phyloP scores from a whole-genome alignment of 2,329 filamentous ascomycete species.

The Onygena corvina region DNA sequence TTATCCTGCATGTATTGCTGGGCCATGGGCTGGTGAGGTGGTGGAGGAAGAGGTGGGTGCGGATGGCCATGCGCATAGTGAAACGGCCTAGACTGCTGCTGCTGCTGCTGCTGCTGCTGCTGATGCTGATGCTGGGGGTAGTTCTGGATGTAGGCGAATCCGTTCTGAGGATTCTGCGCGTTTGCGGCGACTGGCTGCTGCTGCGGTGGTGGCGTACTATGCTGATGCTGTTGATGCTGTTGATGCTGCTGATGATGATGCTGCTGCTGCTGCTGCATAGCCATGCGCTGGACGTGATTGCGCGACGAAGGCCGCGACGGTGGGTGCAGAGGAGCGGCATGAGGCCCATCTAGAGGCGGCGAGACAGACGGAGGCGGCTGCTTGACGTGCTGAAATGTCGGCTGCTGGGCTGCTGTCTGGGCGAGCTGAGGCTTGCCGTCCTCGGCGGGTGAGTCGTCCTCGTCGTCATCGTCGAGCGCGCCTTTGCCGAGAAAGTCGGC shows the following conservation, averaged over 20 bases:
- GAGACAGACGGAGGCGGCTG: conserved; percentile 76
- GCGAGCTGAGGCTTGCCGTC: conserved; percentile 47
- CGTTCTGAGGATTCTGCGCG: neutral
- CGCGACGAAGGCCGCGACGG: conserved; percentile 71
- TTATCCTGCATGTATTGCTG: conserved; percentile 68
- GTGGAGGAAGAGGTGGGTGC: conserved; percentile 16
- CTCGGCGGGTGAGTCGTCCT: conserved; percentile 61
- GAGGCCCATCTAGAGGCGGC: conserved; percentile 59
- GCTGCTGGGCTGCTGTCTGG: conserved; percentile 32
- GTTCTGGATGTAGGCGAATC: neutral
- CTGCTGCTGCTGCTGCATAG: conserved; percentile 58
- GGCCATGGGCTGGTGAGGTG: conserved; percentile 34
- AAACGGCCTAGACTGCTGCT: conserved; percentile 2
- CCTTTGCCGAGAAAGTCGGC: conserved; percentile 75
- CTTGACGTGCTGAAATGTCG: conserved; percentile 45
- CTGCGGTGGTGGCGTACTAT: conserved; percentile 22
- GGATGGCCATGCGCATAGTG: conserved; percentile 6
- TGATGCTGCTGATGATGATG: conserved; percentile 56
- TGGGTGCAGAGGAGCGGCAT: conserved; percentile 57
- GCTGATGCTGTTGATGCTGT: conserved; percentile 47
- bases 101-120: conserved; percentile 4
- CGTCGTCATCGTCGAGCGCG: conserved; percentile 69
- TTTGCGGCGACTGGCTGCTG: neutral
- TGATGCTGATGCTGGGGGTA: conserved; percentile 19
- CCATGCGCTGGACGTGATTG: conserved; percentile 63